Percentiles rank a stretch among this genome's conserved stretches.
Conservation (phyloP, 805 yeast genomes). For the Ogataea salicorniae region DNA sequence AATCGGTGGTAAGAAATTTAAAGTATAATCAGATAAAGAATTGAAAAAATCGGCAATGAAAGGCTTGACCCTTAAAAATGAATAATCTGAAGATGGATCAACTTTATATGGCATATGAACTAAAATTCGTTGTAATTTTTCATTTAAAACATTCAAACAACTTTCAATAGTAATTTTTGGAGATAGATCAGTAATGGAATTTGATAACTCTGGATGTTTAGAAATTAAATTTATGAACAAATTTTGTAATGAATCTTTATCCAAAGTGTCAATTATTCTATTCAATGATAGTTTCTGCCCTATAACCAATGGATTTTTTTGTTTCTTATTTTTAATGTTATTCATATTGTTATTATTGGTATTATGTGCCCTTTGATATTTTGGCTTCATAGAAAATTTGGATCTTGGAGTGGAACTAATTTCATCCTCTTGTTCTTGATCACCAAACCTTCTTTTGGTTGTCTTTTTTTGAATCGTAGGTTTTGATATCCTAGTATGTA, state of each 20-base stretch:
- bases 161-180: slow-evolving; percentile 54
- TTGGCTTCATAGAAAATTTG: slow-evolving; percentile 5
- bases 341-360: neutral
- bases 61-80: slow-evolving; percentile 68
- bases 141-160: slow-evolving; percentile 44
- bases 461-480: slow-evolving; percentile 10
- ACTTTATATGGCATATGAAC: slow-evolving; percentile 68
- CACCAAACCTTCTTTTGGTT: slow-evolving; percentile 14
- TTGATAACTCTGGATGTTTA: slow-evolving; percentile 56
- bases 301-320: slow-evolving; percentile 33
- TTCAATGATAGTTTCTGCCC: slow-evolving; percentile 60
- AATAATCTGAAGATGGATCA: slow-evolving; percentile 67
- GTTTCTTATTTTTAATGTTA: slow-evolving; percentile 28
- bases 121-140: slow-evolving; percentile 41
- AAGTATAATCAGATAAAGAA: slow-evolving; percentile 68
- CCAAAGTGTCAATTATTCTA: slow-evolving; percentile 65
- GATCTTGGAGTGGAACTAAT: neutral
- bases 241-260: slow-evolving; percentile 46
- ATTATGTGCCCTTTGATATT: slow-evolving; percentile 1
- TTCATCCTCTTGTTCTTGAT: slow-evolving; percentile 12
- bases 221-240: slow-evolving; percentile 50
- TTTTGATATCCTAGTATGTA: slow-evolving; percentile 11
- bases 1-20: slow-evolving; percentile 67
- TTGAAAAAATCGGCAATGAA: slow-evolving; percentile 62
- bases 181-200: slow-evolving; percentile 44